Percentiles rank a stretch among this genome's conserved stretches.
Evolutionary conservation across 2,329 filamentous ascomycete species (phyloP).

Genomic region (Hymenotorrendiella dingleyae): DNA sequence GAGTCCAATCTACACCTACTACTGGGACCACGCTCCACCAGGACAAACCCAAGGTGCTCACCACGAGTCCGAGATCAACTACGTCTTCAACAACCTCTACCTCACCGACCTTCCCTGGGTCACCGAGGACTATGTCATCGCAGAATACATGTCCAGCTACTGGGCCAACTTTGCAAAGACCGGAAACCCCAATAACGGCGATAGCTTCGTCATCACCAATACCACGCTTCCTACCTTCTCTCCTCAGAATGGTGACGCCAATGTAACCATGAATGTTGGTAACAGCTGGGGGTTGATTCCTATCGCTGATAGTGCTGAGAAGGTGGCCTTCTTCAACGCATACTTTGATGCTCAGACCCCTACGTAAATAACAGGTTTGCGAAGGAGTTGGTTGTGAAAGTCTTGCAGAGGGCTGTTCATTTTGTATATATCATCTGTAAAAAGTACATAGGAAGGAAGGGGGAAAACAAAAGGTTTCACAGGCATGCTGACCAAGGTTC

Average conservation of each 20-base stretch:
- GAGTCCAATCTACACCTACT: conserved; percentile 28
- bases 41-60: conserved; percentile 23
- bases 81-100: conserved; percentile 30
- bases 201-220: not conserved
- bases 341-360: not conserved
- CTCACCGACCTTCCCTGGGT: conserved; percentile 22
- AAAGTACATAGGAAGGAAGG: no score
- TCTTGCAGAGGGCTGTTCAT: no score
- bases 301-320: not conserved
- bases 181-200: conserved; percentile 54
- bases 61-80: conserved; percentile 30
- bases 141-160: conserved; percentile 50
- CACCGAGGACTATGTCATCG: conserved; percentile 25
- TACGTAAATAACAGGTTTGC: no score
- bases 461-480: no score
- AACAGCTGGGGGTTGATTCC: not conserved
- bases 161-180: conserved; percentile 67
- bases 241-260: not conserved
- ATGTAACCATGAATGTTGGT: not conserved
- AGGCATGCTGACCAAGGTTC: no score
- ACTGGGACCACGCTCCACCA: conserved; percentile 28
- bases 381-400: no score
- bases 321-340: not conserved
- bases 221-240: not conserved
- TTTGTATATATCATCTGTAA: no score